Base-by-base conservation (phyloP, 768 basidiomycete genomes). In the Hortiboletus campestris region DNA sequence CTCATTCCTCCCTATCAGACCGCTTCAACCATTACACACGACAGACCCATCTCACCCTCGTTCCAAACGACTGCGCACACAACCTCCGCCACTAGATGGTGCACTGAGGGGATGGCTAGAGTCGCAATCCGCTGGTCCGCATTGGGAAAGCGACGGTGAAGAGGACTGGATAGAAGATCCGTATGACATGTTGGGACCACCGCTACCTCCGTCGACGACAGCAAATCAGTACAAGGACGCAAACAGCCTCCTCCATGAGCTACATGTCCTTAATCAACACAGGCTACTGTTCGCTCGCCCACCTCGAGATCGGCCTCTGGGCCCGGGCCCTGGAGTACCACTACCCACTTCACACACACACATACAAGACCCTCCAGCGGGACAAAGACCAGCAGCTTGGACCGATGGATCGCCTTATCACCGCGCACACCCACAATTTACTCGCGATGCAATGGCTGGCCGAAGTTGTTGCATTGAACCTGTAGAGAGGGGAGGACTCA, bases 211-310 rank as follows among this genome's bases (percentile, higher is more conserved):
- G 16, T 28, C 48, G 10, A 40, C 46, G 40, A 51, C 58, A 42
- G 56, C 68, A 13, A 69, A 67, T 46, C 72, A 63, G 72, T 92
- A 91, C 73, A 79, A 80, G 65, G 72, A 75, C 32, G 75, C 81
- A 53, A 92, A 92, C 70, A 79, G 61, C 45, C 72, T 88, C 59
- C 80, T 92, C 36, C 83, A 86, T 53, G 84, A 90, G 62, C 67
- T 91, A 49, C 89, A 91, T 62, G 76, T 82, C 38, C 76, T 85
- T 22, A 79, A 87, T 60, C 82, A 86, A 51, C 85, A 88, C 63
- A 78, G 88, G 47, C 72, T 83, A 34, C 55, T 84, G 25, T 83
- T 75, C 50, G 55, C 62, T 7, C 54, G 61, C 28, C 35, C 58
- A 6, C 39, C 51, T 29, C 61, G 49, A 50, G 57, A 68, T 55